Conservation (phyloP, 306 rosid species). For the Boehmeria nivea region DNA sequence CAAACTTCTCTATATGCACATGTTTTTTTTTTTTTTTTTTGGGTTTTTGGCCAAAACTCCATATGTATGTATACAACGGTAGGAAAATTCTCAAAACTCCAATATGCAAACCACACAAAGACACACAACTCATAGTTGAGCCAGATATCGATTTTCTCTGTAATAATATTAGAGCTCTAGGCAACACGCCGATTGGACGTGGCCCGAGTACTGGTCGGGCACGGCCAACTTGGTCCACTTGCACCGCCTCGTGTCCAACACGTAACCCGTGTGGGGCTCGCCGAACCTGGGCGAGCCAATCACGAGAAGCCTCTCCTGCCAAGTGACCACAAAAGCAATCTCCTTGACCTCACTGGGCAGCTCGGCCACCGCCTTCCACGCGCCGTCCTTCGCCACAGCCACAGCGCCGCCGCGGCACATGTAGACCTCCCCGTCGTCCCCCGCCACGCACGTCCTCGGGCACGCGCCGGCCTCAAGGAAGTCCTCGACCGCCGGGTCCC, state of each 20-base stretch:
- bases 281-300: conserved; percentile 48
- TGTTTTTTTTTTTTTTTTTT: too few species aligned
- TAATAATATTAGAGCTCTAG: conserved; percentile 23
- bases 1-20: too few species aligned
- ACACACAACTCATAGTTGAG: too few species aligned
- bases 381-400: conserved; percentile 5
- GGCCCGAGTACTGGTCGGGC: conserved; percentile 34
- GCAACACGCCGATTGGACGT: conserved; percentile 60
- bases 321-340: conserved; percentile 31
- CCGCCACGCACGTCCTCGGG: conserved; percentile 41
- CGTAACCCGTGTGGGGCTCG: conserved; percentile 34
- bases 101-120: too few species aligned
- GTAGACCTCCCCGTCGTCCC: conserved; percentile 14
- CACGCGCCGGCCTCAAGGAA: conserved; percentile 37
- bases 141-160: too few species aligned
- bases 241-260: neutral
- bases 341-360: conserved; percentile 40
- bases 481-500: conserved; percentile 30
- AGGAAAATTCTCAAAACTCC: too few species aligned
- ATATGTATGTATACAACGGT: too few species aligned
- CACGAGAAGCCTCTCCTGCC: conserved; percentile 29
- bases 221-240: conserved; percentile 36
- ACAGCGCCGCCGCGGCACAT: conserved; percentile 34
- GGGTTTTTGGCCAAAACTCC: too few species aligned
- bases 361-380: conserved; percentile 37